Evolutionary conservation across 2,329 filamentous ascomycete species (phyloP).

Genomic region (Alternaria conjuncta): DNA sequence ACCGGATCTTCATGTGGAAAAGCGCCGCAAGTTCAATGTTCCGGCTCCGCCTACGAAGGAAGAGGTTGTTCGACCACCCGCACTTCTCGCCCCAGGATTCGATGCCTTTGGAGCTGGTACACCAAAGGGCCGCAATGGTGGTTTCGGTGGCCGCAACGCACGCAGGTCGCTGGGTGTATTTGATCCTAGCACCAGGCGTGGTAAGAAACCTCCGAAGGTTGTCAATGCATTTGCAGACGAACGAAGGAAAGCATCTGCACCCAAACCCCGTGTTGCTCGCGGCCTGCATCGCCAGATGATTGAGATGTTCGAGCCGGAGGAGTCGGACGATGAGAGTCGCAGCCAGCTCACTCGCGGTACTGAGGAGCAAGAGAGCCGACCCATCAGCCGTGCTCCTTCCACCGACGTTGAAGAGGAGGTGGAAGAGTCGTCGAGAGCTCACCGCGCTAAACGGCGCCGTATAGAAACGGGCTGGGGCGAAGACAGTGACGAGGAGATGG

Average conservation of each 20-base stretch:
- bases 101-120: slow-evolving; percentile 70
- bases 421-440: slow-evolving; percentile 54
- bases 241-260: slow-evolving; percentile 62
- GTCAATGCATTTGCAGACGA: slow-evolving; percentile 62
- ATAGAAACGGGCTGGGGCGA: slow-evolving; percentile 55
- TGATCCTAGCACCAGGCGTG: slow-evolving; percentile 52
- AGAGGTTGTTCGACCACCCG: slow-evolving; percentile 62
- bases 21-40: slow-evolving; percentile 79
- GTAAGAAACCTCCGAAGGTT: slow-evolving; percentile 47
- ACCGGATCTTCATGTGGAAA: slow-evolving; percentile 79
- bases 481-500: slow-evolving; percentile 57
- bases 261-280: slow-evolving; percentile 66
- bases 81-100: slow-evolving; percentile 61
- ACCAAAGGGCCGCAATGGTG: slow-evolving; percentile 58
- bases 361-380: slow-evolving; percentile 83
- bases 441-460: slow-evolving; percentile 55
- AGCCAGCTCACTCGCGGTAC: slow-evolving; percentile 75
- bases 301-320: slow-evolving; percentile 78
- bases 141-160: slow-evolving; percentile 50
- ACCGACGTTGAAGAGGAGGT: slow-evolving; percentile 59
- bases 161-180: slow-evolving; percentile 53
- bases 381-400: slow-evolving; percentile 71
- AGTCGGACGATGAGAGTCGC: slow-evolving; percentile 77
- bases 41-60: slow-evolving; percentile 67
- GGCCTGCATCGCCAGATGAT: slow-evolving; percentile 82